Percentiles rank a stretch among this genome's conserved stretches.
These are phyloP conservation scores for Pyrus bretschneideri DNA, from an alignment of 306 rosid genomes.

Conservation along the genomic window DNA sequence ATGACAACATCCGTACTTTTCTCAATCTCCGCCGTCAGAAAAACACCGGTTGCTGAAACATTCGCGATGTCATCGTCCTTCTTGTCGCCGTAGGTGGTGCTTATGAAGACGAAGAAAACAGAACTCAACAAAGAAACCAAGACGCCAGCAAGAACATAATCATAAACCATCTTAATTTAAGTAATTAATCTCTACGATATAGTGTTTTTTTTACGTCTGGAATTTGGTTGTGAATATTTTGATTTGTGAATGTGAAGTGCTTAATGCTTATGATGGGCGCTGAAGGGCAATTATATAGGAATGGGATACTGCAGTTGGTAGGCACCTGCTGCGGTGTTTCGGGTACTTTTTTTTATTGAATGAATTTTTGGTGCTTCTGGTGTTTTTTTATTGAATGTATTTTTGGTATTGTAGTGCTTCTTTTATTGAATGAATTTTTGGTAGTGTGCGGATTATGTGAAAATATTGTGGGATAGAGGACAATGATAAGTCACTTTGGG, in stretches of 20 bases:
- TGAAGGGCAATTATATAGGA: neutral
- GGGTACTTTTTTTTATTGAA: neutral
- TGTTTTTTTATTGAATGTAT: neutral
- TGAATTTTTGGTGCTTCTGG: neutral
- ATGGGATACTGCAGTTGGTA: no score
- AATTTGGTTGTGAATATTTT: neutral
- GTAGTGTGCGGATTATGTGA: neutral
- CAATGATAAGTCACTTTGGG: no score
- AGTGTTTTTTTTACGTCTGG: no score
- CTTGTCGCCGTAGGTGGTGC: neutral
- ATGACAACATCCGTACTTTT: conserved; percentile 38
- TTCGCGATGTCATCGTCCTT: conserved; percentile 22
- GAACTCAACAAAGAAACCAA: conserved; percentile 35
- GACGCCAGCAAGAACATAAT: conserved; percentile 35
- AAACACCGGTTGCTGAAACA: conserved; percentile 3
- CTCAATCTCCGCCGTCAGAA: neutral
- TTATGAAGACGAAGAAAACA: conserved; percentile 22
- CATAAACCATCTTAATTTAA: conserved; percentile 33
- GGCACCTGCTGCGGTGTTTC: neutral
- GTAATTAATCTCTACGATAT: no score
- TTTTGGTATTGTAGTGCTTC: neutral
- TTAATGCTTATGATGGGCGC: neutral
- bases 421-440: neutral
- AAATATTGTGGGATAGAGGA: no score
- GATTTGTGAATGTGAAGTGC: neutral